phyloP scores from a whole-genome alignment of 805 yeast genomes.

The Starmera pachycereana region DNA sequence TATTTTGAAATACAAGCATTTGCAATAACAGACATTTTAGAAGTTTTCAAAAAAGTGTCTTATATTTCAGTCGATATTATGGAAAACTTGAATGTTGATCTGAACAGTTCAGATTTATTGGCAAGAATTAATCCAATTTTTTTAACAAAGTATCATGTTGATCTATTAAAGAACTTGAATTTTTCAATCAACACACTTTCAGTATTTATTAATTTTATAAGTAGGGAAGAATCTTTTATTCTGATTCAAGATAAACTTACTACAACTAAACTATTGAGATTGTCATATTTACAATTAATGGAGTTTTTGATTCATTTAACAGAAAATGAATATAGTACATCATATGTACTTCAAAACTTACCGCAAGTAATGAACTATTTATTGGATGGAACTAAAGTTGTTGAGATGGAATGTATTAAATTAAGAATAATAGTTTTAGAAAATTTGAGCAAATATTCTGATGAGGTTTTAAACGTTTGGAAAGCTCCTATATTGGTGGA shows the following conservation, averaged over 20 bases:
- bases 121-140: slow-evolving; percentile 10
- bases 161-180: slow-evolving; percentile 4
- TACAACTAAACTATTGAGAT: slow-evolving; percentile 4
- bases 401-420: slow-evolving; percentile 12
- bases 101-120: slow-evolving; percentile 5
- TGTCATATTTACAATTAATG: slow-evolving; percentile 15
- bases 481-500: slow-evolving; percentile 6
- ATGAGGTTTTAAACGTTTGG: slow-evolving; percentile 13
- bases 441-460: slow-evolving; percentile 6
- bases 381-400: slow-evolving; percentile 8
- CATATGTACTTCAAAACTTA: slow-evolving; percentile 7
- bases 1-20: slow-evolving; percentile 9
- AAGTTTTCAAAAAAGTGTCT: slow-evolving; percentile 11
- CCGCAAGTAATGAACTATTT: slow-evolving; percentile 17
- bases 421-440: slow-evolving; percentile 12
- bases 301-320: slow-evolving; percentile 7
- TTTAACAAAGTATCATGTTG: slow-evolving; percentile 6
- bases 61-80: slow-evolving; percentile 4
- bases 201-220: slow-evolving; percentile 2
- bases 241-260: slow-evolving; percentile 5
- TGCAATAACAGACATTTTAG: slow-evolving; percentile 7
- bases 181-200: slow-evolving; percentile 7
- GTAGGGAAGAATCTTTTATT: slow-evolving; percentile 2
- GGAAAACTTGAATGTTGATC: slow-evolving; percentile 3
- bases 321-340: slow-evolving; percentile 4